Percentiles rank a stretch among this genome's conserved stretches.
Evolutionary conservation across 2,329 filamentous ascomycete genomes (phyloP).

Genomic region (Spiromastix sp.): DNA sequence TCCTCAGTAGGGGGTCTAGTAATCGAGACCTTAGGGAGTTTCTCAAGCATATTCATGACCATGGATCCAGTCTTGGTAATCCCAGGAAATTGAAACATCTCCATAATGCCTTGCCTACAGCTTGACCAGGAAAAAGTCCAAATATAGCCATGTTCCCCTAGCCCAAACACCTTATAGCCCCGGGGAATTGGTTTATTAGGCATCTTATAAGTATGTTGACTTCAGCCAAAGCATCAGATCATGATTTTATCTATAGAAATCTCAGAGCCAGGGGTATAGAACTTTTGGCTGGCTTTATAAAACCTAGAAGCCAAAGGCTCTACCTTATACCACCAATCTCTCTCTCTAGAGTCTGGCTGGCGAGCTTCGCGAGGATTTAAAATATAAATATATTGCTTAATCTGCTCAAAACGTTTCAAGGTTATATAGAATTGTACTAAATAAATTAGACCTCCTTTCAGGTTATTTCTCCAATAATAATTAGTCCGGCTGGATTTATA

Average conservation of each 20-base stretch:
- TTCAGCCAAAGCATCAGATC: slow-evolving; percentile 1
- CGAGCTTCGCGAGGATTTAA: not conserved
- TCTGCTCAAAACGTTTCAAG: not conserved
- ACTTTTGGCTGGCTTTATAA: not conserved
- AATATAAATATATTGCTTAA: slow-evolving; percentile 2
- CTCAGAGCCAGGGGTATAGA: slow-evolving; percentile 1
- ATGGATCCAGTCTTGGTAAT: not conserved
- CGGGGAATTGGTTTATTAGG: not conserved
- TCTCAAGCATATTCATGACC: slow-evolving; percentile 1
- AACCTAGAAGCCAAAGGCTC: not conserved
- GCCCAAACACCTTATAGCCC: slow-evolving; percentile 1
- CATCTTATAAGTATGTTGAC: not conserved
- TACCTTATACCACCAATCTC: slow-evolving; percentile 1
- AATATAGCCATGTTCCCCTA: slow-evolving; percentile 1
- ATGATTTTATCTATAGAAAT: slow-evolving; percentile 1
- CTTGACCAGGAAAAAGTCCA: slow-evolving; percentile 1
- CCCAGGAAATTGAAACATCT: not conserved
- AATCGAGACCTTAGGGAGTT: not conserved
- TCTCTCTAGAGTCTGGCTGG: not conserved
- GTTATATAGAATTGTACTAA: not conserved
- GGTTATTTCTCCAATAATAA: not conserved
- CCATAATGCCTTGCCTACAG: not conserved
- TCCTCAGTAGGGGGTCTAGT: no score
- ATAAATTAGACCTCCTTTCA: not conserved
- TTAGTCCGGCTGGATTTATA: not conserved